Conservation (phyloP, 805 yeast genomes). For the Dipodascus geniculatus region DNA sequence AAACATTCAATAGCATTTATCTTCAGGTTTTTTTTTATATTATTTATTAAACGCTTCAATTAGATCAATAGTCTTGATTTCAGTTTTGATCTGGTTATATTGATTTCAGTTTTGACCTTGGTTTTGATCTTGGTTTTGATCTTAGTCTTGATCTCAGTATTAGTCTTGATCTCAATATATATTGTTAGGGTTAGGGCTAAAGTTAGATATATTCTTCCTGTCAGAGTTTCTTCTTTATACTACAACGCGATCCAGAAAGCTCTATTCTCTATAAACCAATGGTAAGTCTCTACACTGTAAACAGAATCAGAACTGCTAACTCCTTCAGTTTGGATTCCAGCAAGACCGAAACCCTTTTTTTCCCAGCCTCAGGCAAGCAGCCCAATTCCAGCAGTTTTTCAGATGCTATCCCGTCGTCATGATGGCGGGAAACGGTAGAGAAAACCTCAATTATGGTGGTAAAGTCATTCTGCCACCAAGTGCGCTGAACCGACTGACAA, state of each 20-base stretch:
- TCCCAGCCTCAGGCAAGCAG: neutral
- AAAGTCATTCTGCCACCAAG: conserved; percentile 92
- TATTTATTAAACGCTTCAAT: too few relatives aligned
- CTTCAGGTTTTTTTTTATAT: neutral
- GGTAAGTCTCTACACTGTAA: too few relatives aligned
- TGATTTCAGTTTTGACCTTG: too few relatives aligned
- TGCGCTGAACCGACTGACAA: conserved; percentile 73
- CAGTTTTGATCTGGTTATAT: too few relatives aligned
- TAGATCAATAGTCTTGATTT: too few relatives aligned
- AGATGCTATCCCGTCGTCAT: conserved; percentile 84
- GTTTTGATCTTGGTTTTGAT: too few relatives aligned
- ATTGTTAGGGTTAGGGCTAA: neutral
- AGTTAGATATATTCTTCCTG: neutral
- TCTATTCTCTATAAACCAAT: too few relatives aligned
- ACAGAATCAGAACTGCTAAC: too few relatives aligned
- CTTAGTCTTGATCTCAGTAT: too few relatives aligned
- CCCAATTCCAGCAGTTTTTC: conserved; percentile 68
- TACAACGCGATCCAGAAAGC: too few relatives aligned
- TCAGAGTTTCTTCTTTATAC: too few relatives aligned
- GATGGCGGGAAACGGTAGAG: conserved; percentile 68
- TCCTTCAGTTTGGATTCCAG: neutral
- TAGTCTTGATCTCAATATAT: too few relatives aligned
- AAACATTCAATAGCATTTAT: neutral
- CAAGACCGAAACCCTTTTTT: neutral
- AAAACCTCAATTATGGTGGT: conserved; percentile 82